phyloP scores from a whole-genome alignment of 2,329 filamentous ascomycete species.

The Penicillium paneum region DNA sequence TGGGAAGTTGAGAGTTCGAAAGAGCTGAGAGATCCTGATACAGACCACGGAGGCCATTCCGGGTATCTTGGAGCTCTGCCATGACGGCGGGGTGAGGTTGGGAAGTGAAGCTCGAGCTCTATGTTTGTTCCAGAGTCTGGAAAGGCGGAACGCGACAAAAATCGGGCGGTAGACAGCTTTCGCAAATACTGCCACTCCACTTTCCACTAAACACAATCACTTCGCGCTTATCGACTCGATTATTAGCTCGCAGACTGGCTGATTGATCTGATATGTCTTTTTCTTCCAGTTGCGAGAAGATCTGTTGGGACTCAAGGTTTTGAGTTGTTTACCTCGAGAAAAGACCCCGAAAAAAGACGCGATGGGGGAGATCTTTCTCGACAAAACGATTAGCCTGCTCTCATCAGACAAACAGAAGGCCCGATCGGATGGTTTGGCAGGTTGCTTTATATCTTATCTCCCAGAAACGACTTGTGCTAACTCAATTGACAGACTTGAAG shows the following conservation, averaged over 20 bases:
- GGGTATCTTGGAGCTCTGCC: slow-evolving; percentile 62
- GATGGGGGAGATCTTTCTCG: slow-evolving; percentile 45
- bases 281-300: neutral
- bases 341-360: slow-evolving; percentile 1
- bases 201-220: slow-evolving; percentile 3
- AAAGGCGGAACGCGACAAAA: slow-evolving; percentile 39
- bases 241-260: neutral
- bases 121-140: slow-evolving; percentile 27
- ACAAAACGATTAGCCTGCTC: slow-evolving; percentile 43
- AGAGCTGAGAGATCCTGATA: slow-evolving; percentile 80
- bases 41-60: slow-evolving; percentile 77
- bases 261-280: slow-evolving; percentile 3
- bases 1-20: slow-evolving; percentile 66
- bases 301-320: neutral
- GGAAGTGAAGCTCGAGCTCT: slow-evolving; percentile 24
- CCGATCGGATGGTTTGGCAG: slow-evolving; percentile 51
- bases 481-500: slow-evolving; percentile 47
- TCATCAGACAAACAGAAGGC: slow-evolving; percentile 45
- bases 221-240: slow-evolving; percentile 6
- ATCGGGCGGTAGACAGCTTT: slow-evolving; percentile 25
- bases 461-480: neutral
- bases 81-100: slow-evolving; percentile 23
- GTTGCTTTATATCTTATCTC: slow-evolving; percentile 23
- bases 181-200: slow-evolving; percentile 12
- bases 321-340: neutral